These are phyloP conservation scores for Allomyces javanicus DNA, from an alignment of 192 early-diverging fungal genomes.

Conservation along the genomic window DNA sequence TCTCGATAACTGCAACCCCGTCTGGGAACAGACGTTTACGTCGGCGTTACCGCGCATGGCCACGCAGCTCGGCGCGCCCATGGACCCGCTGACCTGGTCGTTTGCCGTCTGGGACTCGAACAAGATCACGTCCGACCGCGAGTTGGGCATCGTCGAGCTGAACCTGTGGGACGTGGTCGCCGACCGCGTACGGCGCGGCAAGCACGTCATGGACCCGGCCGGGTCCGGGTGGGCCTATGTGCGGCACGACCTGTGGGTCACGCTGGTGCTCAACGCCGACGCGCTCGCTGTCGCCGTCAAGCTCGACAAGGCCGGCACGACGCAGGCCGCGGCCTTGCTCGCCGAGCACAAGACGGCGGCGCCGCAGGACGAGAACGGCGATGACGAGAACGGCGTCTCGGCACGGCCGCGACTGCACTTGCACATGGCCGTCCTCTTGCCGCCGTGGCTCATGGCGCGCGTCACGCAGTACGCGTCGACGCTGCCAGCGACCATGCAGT, in stretches of 20 bases:
- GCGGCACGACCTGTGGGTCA: not conserved
- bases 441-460: not conserved
- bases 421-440: not conserved
- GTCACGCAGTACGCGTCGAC: not conserved
- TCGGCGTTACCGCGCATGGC: not conserved
- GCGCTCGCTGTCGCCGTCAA: not conserved
- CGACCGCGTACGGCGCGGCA: not conserved
- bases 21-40: not conserved
- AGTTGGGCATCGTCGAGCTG: not conserved
- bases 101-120: not conserved
- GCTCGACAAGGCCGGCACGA: not conserved
- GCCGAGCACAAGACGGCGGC: not conserved
- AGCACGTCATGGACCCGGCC: not conserved
- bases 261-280: not conserved
- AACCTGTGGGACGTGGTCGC: not conserved
- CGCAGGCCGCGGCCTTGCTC: not conserved
- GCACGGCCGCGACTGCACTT: not conserved
- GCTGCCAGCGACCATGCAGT: not conserved
- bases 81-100: not conserved
- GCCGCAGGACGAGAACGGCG: no score
- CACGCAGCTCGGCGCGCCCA: not conserved
- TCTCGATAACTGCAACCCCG: not conserved
- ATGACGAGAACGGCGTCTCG: not conserved
- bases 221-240: not conserved
- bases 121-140: not conserved